These are phyloP conservation scores for Suillus occidentalis DNA, from an alignment of 768 basidiomycete species.

Conservation along the genomic window DNA sequence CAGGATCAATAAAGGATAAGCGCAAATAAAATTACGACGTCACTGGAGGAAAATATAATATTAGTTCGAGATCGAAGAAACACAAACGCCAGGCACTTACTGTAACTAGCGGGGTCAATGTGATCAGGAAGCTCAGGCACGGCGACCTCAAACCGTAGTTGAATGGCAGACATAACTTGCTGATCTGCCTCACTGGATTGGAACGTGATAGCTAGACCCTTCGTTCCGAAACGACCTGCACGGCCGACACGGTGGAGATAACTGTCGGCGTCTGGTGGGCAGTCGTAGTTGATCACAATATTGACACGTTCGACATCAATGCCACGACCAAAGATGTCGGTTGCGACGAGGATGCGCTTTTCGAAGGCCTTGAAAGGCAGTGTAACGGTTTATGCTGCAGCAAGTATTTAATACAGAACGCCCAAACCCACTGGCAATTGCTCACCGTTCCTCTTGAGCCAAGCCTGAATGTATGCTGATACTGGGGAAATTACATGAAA, in stretches of 20 bases:
- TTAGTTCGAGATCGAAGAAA: neutral
- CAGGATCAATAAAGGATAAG: conserved; percentile 10
- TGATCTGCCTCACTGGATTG: conserved; percentile 90
- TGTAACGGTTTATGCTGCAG: conserved; percentile 87
- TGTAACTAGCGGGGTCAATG: conserved; percentile 94
- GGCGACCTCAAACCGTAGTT: conserved; percentile 95
- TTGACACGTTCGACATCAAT: conserved; percentile 99
- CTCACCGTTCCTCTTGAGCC: conserved; percentile 93
- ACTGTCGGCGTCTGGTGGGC: conserved; percentile 94
- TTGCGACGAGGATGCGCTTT: conserved; percentile 99
- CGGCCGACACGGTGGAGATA: conserved; percentile 99
- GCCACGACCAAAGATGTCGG: conserved; percentile 98
- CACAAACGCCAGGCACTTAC: conserved; percentile 48
- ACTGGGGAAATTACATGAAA: conserved; percentile 97
- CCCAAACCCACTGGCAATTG: conserved; percentile 9
- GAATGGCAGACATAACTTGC: conserved; percentile 93
- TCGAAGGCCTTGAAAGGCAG: conserved; percentile 99
- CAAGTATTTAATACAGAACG: neutral
- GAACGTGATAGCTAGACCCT: conserved; percentile 97
- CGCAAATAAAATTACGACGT: conserved; percentile 40
- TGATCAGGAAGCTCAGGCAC: conserved; percentile 93
- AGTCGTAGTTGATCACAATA: conserved; percentile 99
- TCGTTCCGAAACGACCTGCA: conserved; percentile 98
- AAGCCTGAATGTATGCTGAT: conserved; percentile 97
- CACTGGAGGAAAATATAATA: conserved; percentile 29